Evolutionary conservation across 345 rosid genomes (phyloP).

Genomic region (Brassica juncea): DNA sequence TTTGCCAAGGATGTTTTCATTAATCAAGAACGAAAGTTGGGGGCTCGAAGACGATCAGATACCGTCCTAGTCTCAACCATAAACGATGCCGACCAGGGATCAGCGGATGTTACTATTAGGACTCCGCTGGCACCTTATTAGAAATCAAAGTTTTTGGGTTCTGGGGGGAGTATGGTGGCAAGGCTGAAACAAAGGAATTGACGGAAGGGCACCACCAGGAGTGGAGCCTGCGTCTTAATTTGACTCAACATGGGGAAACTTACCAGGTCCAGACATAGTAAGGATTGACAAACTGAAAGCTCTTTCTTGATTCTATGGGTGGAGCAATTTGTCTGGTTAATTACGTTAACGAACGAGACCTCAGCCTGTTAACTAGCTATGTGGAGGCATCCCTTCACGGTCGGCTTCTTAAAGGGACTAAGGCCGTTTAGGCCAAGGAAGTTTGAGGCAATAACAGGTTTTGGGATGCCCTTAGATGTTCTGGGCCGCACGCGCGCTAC

Average conservation of each 20-base stretch:
- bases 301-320: too few species aligned
- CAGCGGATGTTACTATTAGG: not conserved
- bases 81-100: too few species aligned
- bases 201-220: too few species aligned
- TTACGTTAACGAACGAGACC: not conserved
- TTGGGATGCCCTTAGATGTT: not conserved
- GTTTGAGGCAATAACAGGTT: constrained; percentile 3
- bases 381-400: constrained; percentile 5
- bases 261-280: too few species aligned
- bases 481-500: constrained; percentile 37
- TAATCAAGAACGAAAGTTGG: too few species aligned
- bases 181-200: too few species aligned
- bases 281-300: too few species aligned
- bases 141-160: constrained; percentile 47
- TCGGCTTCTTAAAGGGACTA: constrained; percentile 1
- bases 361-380: constrained; percentile 11
- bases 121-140: constrained; percentile 39
- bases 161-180: constrained; percentile 17
- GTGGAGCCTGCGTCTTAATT: too few species aligned
- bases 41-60: too few species aligned
- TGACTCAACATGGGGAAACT: too few species aligned
- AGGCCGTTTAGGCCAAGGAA: not conserved
- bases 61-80: too few species aligned
- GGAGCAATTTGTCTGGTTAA: not conserved
- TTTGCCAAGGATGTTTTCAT: too few species aligned